Base-by-base conservation (phyloP, 768 basidiomycete genomes). In the Lepiota venenata region DNA sequence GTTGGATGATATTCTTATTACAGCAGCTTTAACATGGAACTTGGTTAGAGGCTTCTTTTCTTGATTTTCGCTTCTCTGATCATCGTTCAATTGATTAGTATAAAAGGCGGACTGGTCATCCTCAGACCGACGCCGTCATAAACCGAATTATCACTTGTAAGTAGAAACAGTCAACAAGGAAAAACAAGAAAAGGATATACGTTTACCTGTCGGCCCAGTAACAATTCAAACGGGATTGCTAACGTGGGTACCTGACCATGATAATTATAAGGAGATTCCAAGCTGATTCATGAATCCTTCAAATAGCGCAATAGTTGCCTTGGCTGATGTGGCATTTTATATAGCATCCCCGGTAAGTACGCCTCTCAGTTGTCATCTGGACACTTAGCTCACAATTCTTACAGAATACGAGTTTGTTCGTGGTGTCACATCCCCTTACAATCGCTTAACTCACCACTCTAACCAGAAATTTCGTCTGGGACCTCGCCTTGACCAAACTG, bases 191-290 rank as follows among this genome's bases (percentile, higher is more conserved):
- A 22, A 18, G 3, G 15, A 11, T 11, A 15, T 14, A 27, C 45
- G 8, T 8, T 21, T 18, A 16, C 3, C n/a, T 9, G 20, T n/a
- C 16, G 7, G 27, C 27, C 3, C 36, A 72, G 70, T 73, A 62
- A 74, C 73, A 5, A 70, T 76, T 7, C 74, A 76, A 56, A 76
- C 75, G 3, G 74, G 75, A 36, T 65, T 74, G 61, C 57, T 74
- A 55, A 73, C 66, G 72, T 70, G 47, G 10, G 67, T 56, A 8
- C 12, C 36, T 4, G n/a, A n/a, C 4, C 14, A n/a, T 21, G 15
- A 14, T 12, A n/a, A 21, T 41, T 12, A 12, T 32, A 3, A 32
- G 6, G 32, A 8, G 32, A 9, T 32, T 8, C 6, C 3, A 25
- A 1, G 4, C 14, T 25, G n/a, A 27, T 36, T n/a, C 15, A 49